These are phyloP conservation scores for Monilinia fructigena DNA, from an alignment of 2,329 filamentous ascomycete species.

Conservation along the genomic window DNA sequence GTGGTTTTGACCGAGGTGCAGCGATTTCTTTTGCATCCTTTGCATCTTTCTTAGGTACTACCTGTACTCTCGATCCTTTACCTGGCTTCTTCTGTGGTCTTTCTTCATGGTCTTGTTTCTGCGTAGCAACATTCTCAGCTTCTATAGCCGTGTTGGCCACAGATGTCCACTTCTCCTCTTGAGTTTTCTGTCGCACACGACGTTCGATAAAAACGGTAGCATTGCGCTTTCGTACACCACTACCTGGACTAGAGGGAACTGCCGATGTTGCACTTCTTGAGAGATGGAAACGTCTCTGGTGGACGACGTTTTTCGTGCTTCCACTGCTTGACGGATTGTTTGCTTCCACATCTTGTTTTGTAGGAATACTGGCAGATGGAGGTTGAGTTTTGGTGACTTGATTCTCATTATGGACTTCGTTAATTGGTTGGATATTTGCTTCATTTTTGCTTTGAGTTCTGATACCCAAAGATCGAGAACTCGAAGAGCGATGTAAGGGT, in stretches of 20 bases:
- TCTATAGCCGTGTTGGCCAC: slow-evolving; percentile 9
- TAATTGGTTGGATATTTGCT: slow-evolving; percentile 2
- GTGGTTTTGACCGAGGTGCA: slow-evolving; percentile 22
- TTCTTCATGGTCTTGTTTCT: slow-evolving; percentile 13
- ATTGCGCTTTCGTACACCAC: slow-evolving; percentile 35
- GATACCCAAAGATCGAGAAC: slow-evolving; percentile 22
- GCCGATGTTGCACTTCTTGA: slow-evolving; percentile 45
- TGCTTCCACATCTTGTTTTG: slow-evolving; percentile 1
- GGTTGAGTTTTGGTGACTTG: neutral
- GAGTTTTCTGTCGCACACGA: slow-evolving; percentile 40
- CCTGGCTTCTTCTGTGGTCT: slow-evolving; percentile 37
- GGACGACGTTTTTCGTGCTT: slow-evolving; percentile 10
- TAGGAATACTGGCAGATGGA: neutral
- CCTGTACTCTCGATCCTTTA: slow-evolving; percentile 27
- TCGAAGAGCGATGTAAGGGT: slow-evolving; percentile 27
- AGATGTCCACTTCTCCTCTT: slow-evolving; percentile 8
- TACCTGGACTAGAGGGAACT: neutral
- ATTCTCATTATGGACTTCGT: slow-evolving; percentile 3
- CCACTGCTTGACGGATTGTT: slow-evolving; percentile 3
- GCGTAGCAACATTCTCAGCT: slow-evolving; percentile 4
- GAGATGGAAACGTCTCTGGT: slow-evolving; percentile 56
- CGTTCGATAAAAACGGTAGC: slow-evolving; percentile 57
- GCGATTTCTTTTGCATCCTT: neutral
- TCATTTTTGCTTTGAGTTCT: neutral
- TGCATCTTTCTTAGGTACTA: slow-evolving; percentile 3